Evolutionary conservation across 2,329 filamentous ascomycete genomes (phyloP).

Genomic region (Fusarium sp.): DNA sequence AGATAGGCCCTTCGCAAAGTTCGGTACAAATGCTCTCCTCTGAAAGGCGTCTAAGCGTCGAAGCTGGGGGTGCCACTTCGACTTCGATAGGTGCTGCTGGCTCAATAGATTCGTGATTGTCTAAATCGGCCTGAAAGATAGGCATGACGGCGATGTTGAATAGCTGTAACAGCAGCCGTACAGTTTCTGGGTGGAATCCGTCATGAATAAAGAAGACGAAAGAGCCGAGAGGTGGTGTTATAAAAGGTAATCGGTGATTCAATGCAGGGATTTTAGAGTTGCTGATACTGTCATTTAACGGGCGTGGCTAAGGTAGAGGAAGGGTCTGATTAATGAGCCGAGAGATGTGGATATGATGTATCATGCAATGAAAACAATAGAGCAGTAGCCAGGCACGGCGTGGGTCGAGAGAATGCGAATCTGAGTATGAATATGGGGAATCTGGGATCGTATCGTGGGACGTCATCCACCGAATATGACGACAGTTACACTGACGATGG

Average conservation of each 20-base stretch:
- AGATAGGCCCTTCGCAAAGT: conserved; percentile 68
- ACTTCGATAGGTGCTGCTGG: conserved; percentile 37
- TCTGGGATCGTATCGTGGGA: conserved; percentile 44
- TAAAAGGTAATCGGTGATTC: neutral
- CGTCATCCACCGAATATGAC: conserved; percentile 46
- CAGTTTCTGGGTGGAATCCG: conserved; percentile 21
- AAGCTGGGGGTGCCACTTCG: conserved; percentile 21
- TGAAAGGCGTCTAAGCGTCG: conserved; percentile 55
- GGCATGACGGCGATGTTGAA: conserved; percentile 59
- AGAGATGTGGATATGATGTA: conserved; percentile 40
- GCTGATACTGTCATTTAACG: neutral
- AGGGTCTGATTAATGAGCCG: conserved; percentile 22
- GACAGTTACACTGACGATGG: conserved; percentile 34
- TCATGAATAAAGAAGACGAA: conserved; percentile 39
- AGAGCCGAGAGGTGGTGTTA: conserved; percentile 1
- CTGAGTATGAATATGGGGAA: conserved; percentile 39
- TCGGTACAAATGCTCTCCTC: conserved; percentile 72
- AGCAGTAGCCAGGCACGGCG: conserved; percentile 32
- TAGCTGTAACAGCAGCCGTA: conserved; percentile 51
- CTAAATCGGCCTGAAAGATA: conserved; percentile 67
- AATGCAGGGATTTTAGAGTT: conserved; percentile 26
- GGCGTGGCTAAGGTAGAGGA: conserved; percentile 9
- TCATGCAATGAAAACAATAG: conserved; percentile 39
- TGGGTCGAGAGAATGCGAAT: conserved; percentile 35
- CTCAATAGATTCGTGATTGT: conserved; percentile 49